phyloP scores from a whole-genome alignment of 352 stramenopile genomes.

The Pythium biforme region DNA sequence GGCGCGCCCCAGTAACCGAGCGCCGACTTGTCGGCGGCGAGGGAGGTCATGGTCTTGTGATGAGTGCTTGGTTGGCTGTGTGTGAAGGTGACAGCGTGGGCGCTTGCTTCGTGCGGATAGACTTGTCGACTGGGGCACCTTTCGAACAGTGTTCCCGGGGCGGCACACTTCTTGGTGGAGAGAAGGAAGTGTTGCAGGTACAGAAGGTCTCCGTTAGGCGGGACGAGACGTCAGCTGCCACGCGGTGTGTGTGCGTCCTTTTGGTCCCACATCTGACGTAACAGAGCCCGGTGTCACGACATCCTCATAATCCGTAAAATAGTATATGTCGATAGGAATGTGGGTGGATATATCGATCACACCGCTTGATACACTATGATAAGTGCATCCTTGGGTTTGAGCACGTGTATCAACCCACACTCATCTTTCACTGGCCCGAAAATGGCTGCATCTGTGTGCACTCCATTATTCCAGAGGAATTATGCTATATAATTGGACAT shows the following conservation, averaged over 20 bases:
- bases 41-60: neutral
- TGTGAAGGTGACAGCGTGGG: too few species aligned
- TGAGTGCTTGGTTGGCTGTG: neutral
- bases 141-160: neutral
- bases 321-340: neutral
- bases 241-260: neutral
- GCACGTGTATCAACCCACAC: too few species aligned
- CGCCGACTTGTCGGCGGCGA: neutral
- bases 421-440: too few species aligned
- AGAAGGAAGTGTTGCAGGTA: neutral
- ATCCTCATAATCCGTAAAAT: neutral
- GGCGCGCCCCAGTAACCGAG: constrained; percentile 63
- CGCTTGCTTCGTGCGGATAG: neutral
- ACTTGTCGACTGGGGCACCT: neutral
- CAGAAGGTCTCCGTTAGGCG: too few species aligned
- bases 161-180: neutral
- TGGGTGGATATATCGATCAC: too few species aligned
- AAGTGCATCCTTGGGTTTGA: too few species aligned
- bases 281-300: constrained; percentile 1
- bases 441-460: too few species aligned
- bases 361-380: too few species aligned
- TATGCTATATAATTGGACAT: too few species aligned
- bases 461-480: too few species aligned
- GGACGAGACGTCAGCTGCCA: constrained; percentile 2
- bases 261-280: neutral